Conservation (phyloP, 2,329 filamentous ascomycete species). For the Metarhizium anisopliae region DNA sequence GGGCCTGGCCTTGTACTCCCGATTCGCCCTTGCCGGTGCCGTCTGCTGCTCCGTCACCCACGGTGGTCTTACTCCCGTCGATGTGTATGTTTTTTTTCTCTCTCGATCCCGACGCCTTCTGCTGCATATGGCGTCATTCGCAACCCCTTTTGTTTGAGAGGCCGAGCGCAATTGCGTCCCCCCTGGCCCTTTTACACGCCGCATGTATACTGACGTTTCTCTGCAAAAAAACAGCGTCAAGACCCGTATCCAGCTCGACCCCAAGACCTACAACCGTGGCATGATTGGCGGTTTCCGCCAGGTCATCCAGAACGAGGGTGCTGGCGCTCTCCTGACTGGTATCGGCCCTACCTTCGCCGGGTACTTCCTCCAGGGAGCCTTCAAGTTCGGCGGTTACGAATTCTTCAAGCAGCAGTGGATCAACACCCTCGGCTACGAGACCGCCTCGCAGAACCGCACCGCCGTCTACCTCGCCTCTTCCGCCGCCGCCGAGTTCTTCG, state of each 20-base stretch:
- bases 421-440: conserved; percentile 69
- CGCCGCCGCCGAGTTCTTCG: conserved; percentile 58
- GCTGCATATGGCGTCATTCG: too few relatives aligned
- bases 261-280: conserved; percentile 78
- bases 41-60: conserved; percentile 98
- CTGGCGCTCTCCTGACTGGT: conserved; percentile 77
- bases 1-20: conserved; percentile 71
- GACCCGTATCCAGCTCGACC: conserved; percentile 91
- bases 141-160: not conserved
- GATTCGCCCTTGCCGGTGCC: conserved; percentile 94
- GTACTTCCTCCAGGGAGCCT: conserved; percentile 89
- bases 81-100: conserved; percentile 73
- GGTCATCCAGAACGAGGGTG: conserved; percentile 76
- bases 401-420: conserved; percentile 93
- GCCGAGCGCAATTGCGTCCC: not conserved
- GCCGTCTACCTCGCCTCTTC: conserved; percentile 70
- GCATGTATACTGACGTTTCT: too few relatives aligned
- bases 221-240: conserved; percentile 58
- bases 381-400: conserved; percentile 94
- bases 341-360: conserved; percentile 77
- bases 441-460: conserved; percentile 68
- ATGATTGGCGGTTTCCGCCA: conserved; percentile 80
- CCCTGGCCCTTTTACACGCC: not conserved
- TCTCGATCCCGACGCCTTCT: not conserved
- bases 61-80: conserved; percentile 92